Evolutionary conservation across 805 yeast genomes (phyloP).

Genomic region (Clavispora asparagi): DNA sequence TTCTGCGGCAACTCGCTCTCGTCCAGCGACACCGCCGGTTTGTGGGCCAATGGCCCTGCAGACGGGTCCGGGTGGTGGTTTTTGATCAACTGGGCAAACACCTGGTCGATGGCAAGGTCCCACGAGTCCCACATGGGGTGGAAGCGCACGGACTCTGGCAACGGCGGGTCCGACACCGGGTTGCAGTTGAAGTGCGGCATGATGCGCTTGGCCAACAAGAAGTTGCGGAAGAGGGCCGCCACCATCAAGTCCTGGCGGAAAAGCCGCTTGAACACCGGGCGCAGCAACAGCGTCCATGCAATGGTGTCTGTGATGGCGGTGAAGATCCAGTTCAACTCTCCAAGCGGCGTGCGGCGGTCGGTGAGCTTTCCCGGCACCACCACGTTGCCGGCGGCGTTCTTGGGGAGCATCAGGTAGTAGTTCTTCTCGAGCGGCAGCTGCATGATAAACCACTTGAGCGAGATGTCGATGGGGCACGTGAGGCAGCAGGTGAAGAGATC

Average conservation of each 20-base stretch:
- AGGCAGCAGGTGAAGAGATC: constrained; percentile 93
- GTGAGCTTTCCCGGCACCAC: constrained; percentile 86
- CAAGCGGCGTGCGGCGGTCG: constrained; percentile 91
- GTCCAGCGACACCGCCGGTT: neutral
- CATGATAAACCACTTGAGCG: constrained; percentile 85
- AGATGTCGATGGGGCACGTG: constrained; percentile 92
- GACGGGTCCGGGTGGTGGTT: constrained; percentile 24
- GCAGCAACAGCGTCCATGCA: constrained; percentile 90
- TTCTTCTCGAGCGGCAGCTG: constrained; percentile 63
- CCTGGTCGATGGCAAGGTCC: constrained; percentile 96
- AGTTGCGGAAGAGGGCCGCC: constrained; percentile 92
- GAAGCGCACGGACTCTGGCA: constrained; percentile 73
- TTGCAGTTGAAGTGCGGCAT: constrained; percentile 93
- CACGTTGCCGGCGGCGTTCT: constrained; percentile 49
- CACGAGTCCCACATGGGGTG: constrained; percentile 98
- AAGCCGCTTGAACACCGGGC: constrained; percentile 81
- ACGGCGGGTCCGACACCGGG: constrained; percentile 88
- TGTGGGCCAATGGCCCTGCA: neutral
- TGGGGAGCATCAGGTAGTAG: constrained; percentile 43
- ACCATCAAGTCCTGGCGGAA: constrained; percentile 96
- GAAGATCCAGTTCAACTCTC: constrained; percentile 95
- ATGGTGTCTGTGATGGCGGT: constrained; percentile 97
- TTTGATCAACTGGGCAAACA: constrained; percentile 64
- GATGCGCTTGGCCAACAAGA: constrained; percentile 82
- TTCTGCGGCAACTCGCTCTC: neutral